These are phyloP conservation scores for Petrea volubilis DNA, from an alignment of 257 asterid species.

Conservation along the genomic window DNA sequence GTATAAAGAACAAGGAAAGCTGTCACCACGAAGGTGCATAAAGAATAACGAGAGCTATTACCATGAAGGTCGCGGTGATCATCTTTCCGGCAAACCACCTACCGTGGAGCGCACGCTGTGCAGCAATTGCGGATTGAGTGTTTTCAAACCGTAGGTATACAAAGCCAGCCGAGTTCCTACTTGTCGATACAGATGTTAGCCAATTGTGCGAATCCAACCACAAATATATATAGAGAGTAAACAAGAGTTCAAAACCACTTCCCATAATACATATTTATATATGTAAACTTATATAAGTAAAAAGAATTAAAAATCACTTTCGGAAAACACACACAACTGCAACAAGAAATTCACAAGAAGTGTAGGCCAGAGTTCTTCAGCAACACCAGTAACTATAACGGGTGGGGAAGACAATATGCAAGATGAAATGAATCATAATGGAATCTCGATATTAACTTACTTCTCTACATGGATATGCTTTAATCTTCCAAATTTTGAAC, in stretches of 20 bases:
- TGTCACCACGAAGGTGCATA: not conserved
- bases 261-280: too few relatives aligned
- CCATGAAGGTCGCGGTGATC: slow-evolving; percentile 79
- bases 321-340: too few relatives aligned
- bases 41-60: slow-evolving; percentile 7
- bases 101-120: slow-evolving; percentile 73
- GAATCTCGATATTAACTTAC: slow-evolving; percentile 40
- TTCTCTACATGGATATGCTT: slow-evolving; percentile 68
- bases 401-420: not conserved
- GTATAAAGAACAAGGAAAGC: too few relatives aligned
- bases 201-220: not conserved
- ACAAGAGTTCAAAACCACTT: too few relatives aligned
- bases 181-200: slow-evolving; percentile 15
- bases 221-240: too few relatives aligned
- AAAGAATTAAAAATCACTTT: too few relatives aligned
- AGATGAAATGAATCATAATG: not conserved
- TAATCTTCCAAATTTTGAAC: slow-evolving; percentile 54
- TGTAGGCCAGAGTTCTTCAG: too few relatives aligned
- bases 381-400: too few relatives aligned
- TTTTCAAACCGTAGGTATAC: slow-evolving; percentile 68
- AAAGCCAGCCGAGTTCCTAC: slow-evolving; percentile 62
- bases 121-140: slow-evolving; percentile 51
- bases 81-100: slow-evolving; percentile 85
- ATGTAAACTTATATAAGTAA: too few relatives aligned
- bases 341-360: too few relatives aligned